These are phyloP conservation scores for Acorus calamus DNA, from an alignment of 106 monocot species.

Conservation along the genomic window DNA sequence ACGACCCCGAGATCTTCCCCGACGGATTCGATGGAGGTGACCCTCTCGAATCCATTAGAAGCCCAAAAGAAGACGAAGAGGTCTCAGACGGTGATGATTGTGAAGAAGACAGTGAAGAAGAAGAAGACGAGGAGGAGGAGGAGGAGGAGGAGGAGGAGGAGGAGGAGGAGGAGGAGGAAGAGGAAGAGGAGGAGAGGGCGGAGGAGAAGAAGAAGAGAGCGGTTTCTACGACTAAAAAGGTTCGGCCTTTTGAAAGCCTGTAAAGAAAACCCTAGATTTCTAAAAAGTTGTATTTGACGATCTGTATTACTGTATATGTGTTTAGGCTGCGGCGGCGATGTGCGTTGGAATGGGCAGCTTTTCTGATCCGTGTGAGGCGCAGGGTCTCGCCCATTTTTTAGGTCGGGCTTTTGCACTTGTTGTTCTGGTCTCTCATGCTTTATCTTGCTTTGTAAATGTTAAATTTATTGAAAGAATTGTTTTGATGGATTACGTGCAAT, in stretches of 20 bases:
- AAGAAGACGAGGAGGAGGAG: too few relatives aligned
- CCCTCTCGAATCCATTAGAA: background rate
- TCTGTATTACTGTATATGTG: slow-evolving; percentile 2
- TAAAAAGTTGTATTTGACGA: background rate
- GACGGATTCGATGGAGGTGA: slow-evolving; percentile 10
- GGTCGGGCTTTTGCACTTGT: slow-evolving; percentile 16
- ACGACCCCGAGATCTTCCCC: slow-evolving; percentile 94
- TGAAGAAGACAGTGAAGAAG: slow-evolving; percentile 15
- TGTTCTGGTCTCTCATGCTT: background rate
- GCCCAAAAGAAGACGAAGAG: background rate
- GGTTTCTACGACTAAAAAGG: slow-evolving; percentile 62
- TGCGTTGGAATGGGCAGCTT: slow-evolving; percentile 99
- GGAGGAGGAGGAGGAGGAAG: too few relatives aligned
- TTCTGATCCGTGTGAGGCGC: slow-evolving; percentile 61
- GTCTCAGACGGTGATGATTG: slow-evolving; percentile 15
- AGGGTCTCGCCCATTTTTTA: slow-evolving; percentile 78
- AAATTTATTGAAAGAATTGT: background rate
- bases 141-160: too few relatives aligned
- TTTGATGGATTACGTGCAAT: slow-evolving; percentile 7
- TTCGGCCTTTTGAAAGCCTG: slow-evolving; percentile 1
- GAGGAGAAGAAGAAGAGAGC: slow-evolving; percentile 24
- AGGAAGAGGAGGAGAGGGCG: slow-evolving; percentile 3
- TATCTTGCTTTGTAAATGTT: background rate
- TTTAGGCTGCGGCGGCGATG: slow-evolving; percentile 90
- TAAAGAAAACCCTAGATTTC: background rate